Conservation (phyloP, 2,329 filamentous ascomycete species). For the Metarhizium humberi region DNA sequence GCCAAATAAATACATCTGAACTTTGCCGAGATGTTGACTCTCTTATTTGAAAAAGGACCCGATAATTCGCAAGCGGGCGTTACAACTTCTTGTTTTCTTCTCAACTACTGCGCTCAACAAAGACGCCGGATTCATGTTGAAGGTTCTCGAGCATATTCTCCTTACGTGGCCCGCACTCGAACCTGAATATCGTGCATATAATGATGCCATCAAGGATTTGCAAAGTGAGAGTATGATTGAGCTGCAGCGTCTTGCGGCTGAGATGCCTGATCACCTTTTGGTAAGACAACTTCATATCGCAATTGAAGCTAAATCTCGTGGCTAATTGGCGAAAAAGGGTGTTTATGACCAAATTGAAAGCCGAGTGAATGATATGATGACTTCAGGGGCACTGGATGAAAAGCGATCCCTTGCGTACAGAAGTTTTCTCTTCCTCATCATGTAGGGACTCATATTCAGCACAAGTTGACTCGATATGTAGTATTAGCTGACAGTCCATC, state of each 20-base stretch:
- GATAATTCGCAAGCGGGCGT: constrained; percentile 68
- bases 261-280: constrained; percentile 85
- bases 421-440: constrained; percentile 88
- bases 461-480: neutral
- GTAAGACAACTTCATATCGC: constrained; percentile 30
- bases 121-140: constrained; percentile 73
- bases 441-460: constrained; percentile 37
- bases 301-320: neutral
- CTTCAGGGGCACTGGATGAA: constrained; percentile 65
- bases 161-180: constrained; percentile 70
- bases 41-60: constrained; percentile 48
- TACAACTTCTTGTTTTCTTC: constrained; percentile 77
- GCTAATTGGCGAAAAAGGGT: constrained; percentile 32
- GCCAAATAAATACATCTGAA: neutral
- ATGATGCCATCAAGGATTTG: constrained; percentile 82
- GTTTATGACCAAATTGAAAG: constrained; percentile 82
- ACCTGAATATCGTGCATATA: constrained; percentile 63
- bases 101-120: constrained; percentile 72
- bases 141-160: constrained; percentile 83
- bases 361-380: constrained; percentile 72
- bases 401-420: constrained; percentile 78
- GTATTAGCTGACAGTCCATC: neutral
- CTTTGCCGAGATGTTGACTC: neutral
- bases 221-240: constrained; percentile 80
- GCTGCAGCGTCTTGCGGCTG: constrained; percentile 76